Base-by-base conservation (phyloP, 2,329 filamentous ascomycete genomes). In the Talaromyces funiculosus region DNA sequence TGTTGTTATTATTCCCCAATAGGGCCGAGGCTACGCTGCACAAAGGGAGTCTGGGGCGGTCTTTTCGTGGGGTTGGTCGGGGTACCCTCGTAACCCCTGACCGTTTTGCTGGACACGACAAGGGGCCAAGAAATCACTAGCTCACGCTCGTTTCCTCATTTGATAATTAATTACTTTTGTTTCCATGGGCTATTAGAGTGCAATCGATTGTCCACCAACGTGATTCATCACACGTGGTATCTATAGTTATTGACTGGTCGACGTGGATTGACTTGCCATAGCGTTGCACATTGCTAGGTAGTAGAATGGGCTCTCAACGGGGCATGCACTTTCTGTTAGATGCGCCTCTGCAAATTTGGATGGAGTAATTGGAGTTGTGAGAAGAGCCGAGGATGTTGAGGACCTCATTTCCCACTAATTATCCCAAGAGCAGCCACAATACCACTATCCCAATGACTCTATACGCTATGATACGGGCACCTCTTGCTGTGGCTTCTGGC, bases 361-460 rank as follows among this genome's bases (percentile, higher is more conserved):
- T 18, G 37, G 12, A 56, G 35, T 10, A 18, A 7, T 20, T 31
- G 9, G 20, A n/a, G n/a, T n/a, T n/a, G n/a, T n/a, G n/a, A n/a
- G n/a, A 42, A 43, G 33, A 9, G 35, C 24, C 38, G 2, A 29
- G 22, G 38, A 40, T 43, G 16, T 43, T 31, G 22, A 43, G 24
- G 37, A 31, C 38, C 53, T 56, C 53, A 56, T 56, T 56, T 56
- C 53, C 35, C n/a, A 24, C 53, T 53, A 31, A 56, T 20, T 33
- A 29, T 18, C 18, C 37, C 37, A 56, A 31, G 24, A 42, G 35
- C 35, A 35, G 35, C 53, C 53, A 56, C 53, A 42, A 35, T 35
- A 24, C 53, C 53, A 56, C 53, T 16, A 56, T 56, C 38, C 31
- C 35, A 42, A 43, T 5, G 14, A 42, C 37, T 43, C 26, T 26